Percentiles rank a stretch among this genome's conserved stretches.
phyloP scores from a whole-genome alignment of 495 filamentous ascomycete species.

The Daldinia loculata region DNA sequence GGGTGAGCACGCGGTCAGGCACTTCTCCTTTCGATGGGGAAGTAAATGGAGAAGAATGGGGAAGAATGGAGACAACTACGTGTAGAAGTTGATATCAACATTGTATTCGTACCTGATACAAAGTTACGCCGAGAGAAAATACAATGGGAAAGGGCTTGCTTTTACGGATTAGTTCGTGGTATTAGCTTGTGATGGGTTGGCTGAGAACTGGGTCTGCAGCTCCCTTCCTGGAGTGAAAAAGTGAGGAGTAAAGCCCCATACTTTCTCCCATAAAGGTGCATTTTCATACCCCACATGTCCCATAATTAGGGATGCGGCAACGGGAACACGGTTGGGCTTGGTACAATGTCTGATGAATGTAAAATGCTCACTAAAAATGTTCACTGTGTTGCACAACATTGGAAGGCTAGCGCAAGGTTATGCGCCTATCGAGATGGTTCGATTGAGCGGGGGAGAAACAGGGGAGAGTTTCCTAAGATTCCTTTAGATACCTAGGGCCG shows the following conservation, averaged over 20 bases:
- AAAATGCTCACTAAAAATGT: slow-evolving; percentile 8
- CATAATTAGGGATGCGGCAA: slow-evolving; percentile 36
- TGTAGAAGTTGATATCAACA: slow-evolving; percentile 37
- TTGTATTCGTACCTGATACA: slow-evolving; percentile 24
- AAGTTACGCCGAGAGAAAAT: slow-evolving; percentile 33
- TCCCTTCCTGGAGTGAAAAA: slow-evolving; percentile 29
- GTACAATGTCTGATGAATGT: background rate
- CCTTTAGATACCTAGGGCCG: slow-evolving; percentile 10
- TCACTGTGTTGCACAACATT: slow-evolving; percentile 8
- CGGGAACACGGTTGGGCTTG: slow-evolving; percentile 19
- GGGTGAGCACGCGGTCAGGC: slow-evolving; percentile 23
- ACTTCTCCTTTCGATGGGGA: slow-evolving; percentile 32
- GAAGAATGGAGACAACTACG: slow-evolving; percentile 31
- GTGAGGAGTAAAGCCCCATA: slow-evolving; percentile 13
- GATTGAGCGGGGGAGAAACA: slow-evolving; percentile 8
- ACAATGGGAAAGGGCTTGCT: slow-evolving; percentile 21
- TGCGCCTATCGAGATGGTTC: slow-evolving; percentile 18
- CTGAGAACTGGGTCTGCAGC: slow-evolving; percentile 23
- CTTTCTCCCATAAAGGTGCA: background rate
- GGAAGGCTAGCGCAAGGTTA: background rate
- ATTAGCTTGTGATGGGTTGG: slow-evolving; percentile 27
- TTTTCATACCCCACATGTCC: slow-evolving; percentile 30
- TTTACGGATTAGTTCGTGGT: slow-evolving; percentile 21
- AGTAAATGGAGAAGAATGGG: slow-evolving; percentile 20
- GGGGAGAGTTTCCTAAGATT: background rate